Base-by-base conservation (phyloP, 2,329 filamentous ascomycete genomes). In the Fusarium decemcellulare region DNA sequence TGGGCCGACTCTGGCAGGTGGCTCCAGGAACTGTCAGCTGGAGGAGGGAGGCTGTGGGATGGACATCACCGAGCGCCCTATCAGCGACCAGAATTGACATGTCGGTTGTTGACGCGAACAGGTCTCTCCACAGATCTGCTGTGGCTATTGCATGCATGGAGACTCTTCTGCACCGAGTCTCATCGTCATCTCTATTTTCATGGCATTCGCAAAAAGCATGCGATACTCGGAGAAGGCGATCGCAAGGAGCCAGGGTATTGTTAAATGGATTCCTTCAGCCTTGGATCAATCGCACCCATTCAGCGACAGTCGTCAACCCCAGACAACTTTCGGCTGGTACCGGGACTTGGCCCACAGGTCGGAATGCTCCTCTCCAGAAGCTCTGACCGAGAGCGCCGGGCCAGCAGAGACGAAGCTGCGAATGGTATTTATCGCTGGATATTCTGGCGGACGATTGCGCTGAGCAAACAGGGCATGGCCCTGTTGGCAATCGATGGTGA, bases 1-100 rank as follows among this genome's bases (percentile, higher is more conserved):
- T 65, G 30, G 18, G 32, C 66, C 61, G 34, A 62, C 48, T 69
- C 47, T 15, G 65, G 67, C 39, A 61, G 59, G 67, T 53, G 53
- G 37, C 34, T 63, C 37, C 64, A 64, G 63, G 50, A 61, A 67
- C 53, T 59, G 46, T 63, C 71, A 74, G 70, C 70, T 71, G 58
- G 55, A 74, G 61, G 40, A 53, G 57, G 63, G 65, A 70, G 71
- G 71, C 65, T 70, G 65, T 73, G 65, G 72, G 42, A 66, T 70
- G 71, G 67, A 32, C 55, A 60, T 64, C 27, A 14, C 67, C 58
- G 60, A 72, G 57, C 51, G 53, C n/a, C 72, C 72, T 72, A 75
- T 74, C 70, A 73, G 63, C 52, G 58, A 27, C n/a, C 47, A 63
- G 61, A 64, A 56, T 69, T 60, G 62, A 55, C 42, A 61, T 67